phyloP scores from a whole-genome alignment of 78 protist species.

The Speleostelium caveatum region DNA sequence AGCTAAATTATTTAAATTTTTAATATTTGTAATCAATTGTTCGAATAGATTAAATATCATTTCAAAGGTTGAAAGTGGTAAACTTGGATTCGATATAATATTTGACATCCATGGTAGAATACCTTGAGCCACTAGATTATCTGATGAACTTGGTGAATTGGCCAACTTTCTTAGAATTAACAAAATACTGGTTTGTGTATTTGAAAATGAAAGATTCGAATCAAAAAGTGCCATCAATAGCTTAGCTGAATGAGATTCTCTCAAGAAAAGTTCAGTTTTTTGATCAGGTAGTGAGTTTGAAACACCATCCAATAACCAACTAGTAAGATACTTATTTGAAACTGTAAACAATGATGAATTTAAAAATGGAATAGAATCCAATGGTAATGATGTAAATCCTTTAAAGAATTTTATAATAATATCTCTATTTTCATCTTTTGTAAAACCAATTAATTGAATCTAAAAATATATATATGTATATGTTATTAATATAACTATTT shows the following conservation, averaged over 20 bases:
- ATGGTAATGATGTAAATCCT: conserved; percentile 3
- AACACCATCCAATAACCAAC: conserved; percentile 6
- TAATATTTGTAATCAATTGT: background rate
- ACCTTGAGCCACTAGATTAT: conserved; percentile 1
- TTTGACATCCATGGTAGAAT: conserved; percentile 55
- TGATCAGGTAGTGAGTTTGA: conserved; percentile 4
- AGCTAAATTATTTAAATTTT: no score
- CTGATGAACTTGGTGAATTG: background rate
- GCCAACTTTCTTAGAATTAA: background rate
- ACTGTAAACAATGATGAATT: background rate
- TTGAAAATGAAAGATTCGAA: background rate
- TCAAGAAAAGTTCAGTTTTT: conserved; percentile 15
- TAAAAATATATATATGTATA: no score
- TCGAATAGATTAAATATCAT: conserved; percentile 1
- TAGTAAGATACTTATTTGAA: background rate
- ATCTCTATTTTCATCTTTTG: conserved; percentile 2
- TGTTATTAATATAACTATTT: no score
- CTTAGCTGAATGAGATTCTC: background rate
- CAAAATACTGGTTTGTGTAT: background rate
- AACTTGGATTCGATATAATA: conserved; percentile 38
- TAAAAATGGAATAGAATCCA: conserved; percentile 11
- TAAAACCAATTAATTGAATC: background rate
- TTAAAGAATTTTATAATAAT: background rate
- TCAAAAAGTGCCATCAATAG: conserved; percentile 23
- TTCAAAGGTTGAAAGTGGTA: conserved; percentile 10